phyloP scores from a whole-genome alignment of 257 asterid genomes.

The Parsonsia alboflavescens region DNA sequence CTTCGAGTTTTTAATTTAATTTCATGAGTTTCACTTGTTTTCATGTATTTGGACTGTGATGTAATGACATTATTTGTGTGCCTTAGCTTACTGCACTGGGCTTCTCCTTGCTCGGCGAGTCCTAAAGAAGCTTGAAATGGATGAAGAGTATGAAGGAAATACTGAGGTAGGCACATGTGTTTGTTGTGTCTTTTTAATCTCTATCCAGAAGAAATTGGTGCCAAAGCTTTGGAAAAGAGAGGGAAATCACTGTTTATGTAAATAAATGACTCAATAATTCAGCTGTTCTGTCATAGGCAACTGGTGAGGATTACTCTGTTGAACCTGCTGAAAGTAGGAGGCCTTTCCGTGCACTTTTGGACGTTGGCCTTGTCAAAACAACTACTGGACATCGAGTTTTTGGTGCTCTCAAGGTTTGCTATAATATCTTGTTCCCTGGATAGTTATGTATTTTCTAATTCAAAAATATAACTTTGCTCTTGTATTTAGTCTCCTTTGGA shows the following conservation, averaged over 20 bases:
- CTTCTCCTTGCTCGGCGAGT: constrained; percentile 81
- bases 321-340: constrained; percentile 83
- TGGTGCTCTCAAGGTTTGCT: constrained; percentile 79
- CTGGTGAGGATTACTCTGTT: constrained; percentile 89
- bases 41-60: background rate
- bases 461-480: background rate
- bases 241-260: background rate
- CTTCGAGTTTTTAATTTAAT: background rate
- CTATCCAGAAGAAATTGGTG: background rate
- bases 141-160: constrained; percentile 72
- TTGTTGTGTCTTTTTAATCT: background rate
- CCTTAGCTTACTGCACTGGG: constrained; percentile 84
- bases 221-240: background rate
- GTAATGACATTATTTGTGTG: background rate
- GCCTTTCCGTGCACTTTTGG: constrained; percentile 94
- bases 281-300: constrained; percentile 42
- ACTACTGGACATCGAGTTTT: constrained; percentile 89
- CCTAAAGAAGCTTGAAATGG: constrained; percentile 71
- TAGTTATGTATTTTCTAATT: background rate
- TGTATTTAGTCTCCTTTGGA: background rate
- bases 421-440: background rate
- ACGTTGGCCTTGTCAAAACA: constrained; percentile 82
- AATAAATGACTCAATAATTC: background rate
- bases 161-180: constrained; percentile 44
- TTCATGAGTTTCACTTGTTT: background rate